Evolutionary conservation across 345 rosid species (phyloP).

Genomic region (Eucalyptus urophylla): DNA sequence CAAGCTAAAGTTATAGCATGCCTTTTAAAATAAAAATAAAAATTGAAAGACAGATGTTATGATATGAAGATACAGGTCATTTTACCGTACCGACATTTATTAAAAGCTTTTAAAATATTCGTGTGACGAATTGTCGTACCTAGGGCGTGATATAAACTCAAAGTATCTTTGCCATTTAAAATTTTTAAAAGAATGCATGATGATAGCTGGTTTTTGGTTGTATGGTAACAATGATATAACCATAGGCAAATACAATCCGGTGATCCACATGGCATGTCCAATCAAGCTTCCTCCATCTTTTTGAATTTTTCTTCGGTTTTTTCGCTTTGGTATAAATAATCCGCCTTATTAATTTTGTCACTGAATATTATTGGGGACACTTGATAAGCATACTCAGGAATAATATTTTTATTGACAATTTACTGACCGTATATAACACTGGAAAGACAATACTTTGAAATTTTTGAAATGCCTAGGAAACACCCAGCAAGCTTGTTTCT

Average conservation of each 20-base stretch:
- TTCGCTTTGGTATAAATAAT: not conserved
- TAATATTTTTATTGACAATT: not conserved
- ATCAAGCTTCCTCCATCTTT: not conserved
- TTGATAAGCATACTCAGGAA: not conserved
- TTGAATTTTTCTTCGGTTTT: not conserved
- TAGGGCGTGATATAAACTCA: no score
- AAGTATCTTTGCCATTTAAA: not conserved
- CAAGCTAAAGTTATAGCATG: not conserved
- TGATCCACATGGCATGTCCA: not conserved
- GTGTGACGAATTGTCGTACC: no score
- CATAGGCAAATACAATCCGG: not conserved
- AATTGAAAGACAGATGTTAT: not conserved
- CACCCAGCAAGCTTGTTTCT: not conserved
- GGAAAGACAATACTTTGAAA: not conserved
- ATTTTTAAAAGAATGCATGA: not conserved
- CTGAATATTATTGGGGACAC: not conserved
- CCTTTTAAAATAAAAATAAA: fast-evolving
- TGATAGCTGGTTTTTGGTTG: not conserved
- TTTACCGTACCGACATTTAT: not conserved
- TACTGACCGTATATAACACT: not conserved
- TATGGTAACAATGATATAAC: not conserved
- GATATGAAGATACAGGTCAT: not conserved
- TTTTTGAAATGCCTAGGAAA: not conserved
- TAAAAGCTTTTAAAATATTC: not conserved
- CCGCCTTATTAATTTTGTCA: not conserved